Evolutionary conservation across 2,329 filamentous ascomycete species (phyloP), one percentile per base, ranked within the genome.

Genomic region (Ceratocystis cubensis): DNA sequence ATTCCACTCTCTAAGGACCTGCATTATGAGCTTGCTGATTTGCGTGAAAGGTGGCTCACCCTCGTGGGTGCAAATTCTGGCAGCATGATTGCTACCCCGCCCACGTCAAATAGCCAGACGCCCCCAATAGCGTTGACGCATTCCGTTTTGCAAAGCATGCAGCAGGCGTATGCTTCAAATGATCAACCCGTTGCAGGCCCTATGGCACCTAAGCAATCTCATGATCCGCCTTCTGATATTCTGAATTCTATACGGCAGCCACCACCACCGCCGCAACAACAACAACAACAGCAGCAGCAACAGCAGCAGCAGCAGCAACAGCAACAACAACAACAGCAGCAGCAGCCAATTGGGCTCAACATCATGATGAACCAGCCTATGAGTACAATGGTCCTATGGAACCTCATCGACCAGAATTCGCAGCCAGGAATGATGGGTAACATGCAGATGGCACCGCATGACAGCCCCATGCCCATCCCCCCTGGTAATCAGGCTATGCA

Each of bases 31-130:
- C 75, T 81, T 69, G 79, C 80, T n/a, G 75, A 78, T 57, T 70
- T 76, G 4, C 73, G 77, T 20, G 77, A 81, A 10, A 77, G 76
- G 41, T 85, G 83, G 83, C 76, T 80, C 48, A 74, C 75, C 53
- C 72, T 85, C 6, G 76, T 84, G 5, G 74, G 75, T 17, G 72
- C 73, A 13, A 56, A 50, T 10, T 10, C 46, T 25, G 30, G 4
- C 20, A 50, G 17, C 25, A 46, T 61, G 59, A 37, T 46, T 17
- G 15, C 44, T 30, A 59, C 30, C 5, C 56, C 61, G 7, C 61
- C 64, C 10, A 56, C 25, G 5, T 48, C 30, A 10, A 48, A 44
- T 4, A 46, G 8, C n/a, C 53, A 59, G 28, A 59, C 53, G 28
- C 28, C 53, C 10, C 53, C 33, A 13, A 20, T 13, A 33, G 6